phyloP scores from a whole-genome alignment of 2,329 filamentous ascomycete genomes.

The Penicillium sp. region DNA sequence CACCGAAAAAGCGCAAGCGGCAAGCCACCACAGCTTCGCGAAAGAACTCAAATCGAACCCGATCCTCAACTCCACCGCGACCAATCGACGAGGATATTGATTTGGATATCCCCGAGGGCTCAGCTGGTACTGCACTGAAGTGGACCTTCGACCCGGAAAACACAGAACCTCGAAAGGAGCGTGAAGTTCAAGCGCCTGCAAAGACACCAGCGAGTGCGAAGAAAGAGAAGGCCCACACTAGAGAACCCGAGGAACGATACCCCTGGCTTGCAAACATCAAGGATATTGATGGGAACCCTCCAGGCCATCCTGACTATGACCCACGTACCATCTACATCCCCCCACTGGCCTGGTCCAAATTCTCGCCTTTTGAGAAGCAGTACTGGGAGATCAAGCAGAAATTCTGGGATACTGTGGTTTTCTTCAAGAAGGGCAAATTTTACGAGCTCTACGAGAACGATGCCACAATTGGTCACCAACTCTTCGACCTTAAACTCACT shows the following conservation, averaged over 20 bases:
- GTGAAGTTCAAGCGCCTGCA: slow-evolving; percentile 42
- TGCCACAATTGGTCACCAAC: slow-evolving; percentile 90
- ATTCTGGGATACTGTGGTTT: slow-evolving; percentile 95
- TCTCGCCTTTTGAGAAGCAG: slow-evolving; percentile 94
- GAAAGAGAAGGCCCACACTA: slow-evolving; percentile 72
- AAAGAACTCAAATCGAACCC: slow-evolving; percentile 43
- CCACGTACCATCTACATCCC: slow-evolving; percentile 90
- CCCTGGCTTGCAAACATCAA: slow-evolving; percentile 83
- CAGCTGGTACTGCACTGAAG: slow-evolving; percentile 74
- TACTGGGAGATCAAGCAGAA: slow-evolving; percentile 99
- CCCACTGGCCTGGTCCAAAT: slow-evolving; percentile 74
- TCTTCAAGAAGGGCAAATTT: slow-evolving; percentile 99
- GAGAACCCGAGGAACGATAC: slow-evolving; percentile 84
- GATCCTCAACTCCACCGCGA: slow-evolving; percentile 52
- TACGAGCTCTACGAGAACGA: slow-evolving; percentile 99
- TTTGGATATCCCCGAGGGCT: slow-evolving; percentile 57
- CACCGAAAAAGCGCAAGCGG: slow-evolving; percentile 74
- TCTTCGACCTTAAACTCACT: slow-evolving; percentile 96
- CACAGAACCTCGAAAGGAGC: slow-evolving; percentile 54
- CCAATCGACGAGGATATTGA: slow-evolving; percentile 59
- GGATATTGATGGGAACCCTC: slow-evolving; percentile 81
- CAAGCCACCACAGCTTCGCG: slow-evolving; percentile 52
- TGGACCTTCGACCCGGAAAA: slow-evolving; percentile 76
- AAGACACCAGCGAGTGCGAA: slow-evolving; percentile 43
- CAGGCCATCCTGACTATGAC: slow-evolving; percentile 84